phyloP scores from a whole-genome alignment of 2,329 filamentous ascomycete species.

The Neurospora crassa region DNA sequence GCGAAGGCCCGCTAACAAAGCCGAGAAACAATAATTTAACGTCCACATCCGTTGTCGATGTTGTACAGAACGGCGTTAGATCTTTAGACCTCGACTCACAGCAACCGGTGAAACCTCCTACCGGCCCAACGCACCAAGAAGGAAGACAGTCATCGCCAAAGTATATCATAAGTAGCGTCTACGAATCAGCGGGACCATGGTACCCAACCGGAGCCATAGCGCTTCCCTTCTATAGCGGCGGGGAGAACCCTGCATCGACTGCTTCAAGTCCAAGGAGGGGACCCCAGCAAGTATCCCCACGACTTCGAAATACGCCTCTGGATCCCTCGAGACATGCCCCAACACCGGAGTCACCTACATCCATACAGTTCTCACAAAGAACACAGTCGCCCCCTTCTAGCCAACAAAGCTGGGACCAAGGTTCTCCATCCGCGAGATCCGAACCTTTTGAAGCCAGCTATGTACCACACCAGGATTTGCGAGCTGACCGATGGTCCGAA shows the following conservation, averaged over 20 bases:
- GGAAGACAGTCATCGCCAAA: not conserved
- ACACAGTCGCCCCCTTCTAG: constrained; percentile 2
- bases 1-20: not conserved
- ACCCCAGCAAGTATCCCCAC: not conserved
- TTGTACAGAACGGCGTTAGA: not conserved
- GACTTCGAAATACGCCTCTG: not conserved
- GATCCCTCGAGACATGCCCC: not conserved
- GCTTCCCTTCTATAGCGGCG: not conserved
- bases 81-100: not conserved
- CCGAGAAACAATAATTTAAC: not conserved
- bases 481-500: not conserved
- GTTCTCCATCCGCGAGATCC: constrained; percentile 3
- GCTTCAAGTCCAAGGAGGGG: not conserved
- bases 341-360: not conserved
- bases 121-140: not conserved
- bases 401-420: constrained; percentile 2
- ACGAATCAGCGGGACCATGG: not conserved
- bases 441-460: not conserved
- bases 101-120: not conserved
- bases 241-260: not conserved
- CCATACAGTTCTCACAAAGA: not conserved
- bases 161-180: not conserved
- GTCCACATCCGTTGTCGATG: not conserved
- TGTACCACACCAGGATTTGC: not conserved
- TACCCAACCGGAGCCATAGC: not conserved